Base-by-base conservation (phyloP, 176 grass and related monocot species). In the Tillandsia fasciculata region DNA sequence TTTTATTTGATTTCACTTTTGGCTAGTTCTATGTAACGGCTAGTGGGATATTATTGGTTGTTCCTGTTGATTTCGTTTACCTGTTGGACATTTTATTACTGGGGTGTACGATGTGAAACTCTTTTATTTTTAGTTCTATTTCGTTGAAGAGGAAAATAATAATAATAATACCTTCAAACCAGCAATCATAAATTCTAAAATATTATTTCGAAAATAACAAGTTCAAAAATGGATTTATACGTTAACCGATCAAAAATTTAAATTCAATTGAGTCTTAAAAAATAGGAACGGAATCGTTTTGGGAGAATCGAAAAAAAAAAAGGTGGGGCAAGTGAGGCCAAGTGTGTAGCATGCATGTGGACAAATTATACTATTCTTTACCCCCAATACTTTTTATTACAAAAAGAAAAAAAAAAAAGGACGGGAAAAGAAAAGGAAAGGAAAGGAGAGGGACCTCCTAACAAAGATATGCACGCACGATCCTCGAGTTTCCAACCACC, bases 271-370 rank as follows among this genome's bases (percentile, higher is more conserved):
- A 42, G 33, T 42, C 29, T 33, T 42, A 42, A 42, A 33, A 42
- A 42, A 6, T 7, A 24, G 24, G 33, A 42, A 42, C 0, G 33
- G 56, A 10, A 14, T 10, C 2, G 14, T 42, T 51, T 24, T 23
- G 52, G 59, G 50, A 53, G 76, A 71, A 84, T 84, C 11, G 2
- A 15, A 22, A 84, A 84, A 28, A 48, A 6, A 84, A 28, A 48
- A 47, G 4, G 4, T 6, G 33, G 33, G 33, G 54, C 3, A 3
- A 33, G 52, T 1, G 48, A 49, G 65, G n/a, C 70, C 48, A 26
- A 61, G 51, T 79, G 59, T 15, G 3, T 1, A 53, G 24, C 61
- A 82, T 67, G 63, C 33, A 42, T 29, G 52, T 9, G 10, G 74
- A 67, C 73, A 72, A 33, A 52, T 67, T 51, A 70, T 74, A 70